phyloP scores from a whole-genome alignment of 2,329 filamentous ascomycete species.

The Claviceps arundinis region DNA sequence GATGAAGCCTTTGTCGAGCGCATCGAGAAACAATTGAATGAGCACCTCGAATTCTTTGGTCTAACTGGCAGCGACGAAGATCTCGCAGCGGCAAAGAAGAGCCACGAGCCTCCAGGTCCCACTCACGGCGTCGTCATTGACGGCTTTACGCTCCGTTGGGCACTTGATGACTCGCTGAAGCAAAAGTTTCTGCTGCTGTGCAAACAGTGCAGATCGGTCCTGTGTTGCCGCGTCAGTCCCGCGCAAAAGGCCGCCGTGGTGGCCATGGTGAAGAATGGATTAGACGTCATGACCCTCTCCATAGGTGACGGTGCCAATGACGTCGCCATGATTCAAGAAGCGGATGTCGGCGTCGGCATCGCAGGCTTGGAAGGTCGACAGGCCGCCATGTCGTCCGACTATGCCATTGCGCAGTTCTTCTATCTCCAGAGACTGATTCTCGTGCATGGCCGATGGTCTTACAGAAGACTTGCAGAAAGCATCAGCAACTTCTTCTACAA shows the following conservation, averaged over 20 bases:
- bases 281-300: slow-evolving; percentile 92
- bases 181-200: slow-evolving; percentile 91
- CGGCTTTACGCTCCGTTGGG: slow-evolving; percentile 81
- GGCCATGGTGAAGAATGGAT: slow-evolving; percentile 81
- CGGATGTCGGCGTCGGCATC: slow-evolving; percentile 92
- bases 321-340: slow-evolving; percentile 95
- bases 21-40: slow-evolving; percentile 60
- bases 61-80: slow-evolving; percentile 80
- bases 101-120: slow-evolving; percentile 72
- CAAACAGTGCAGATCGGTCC: slow-evolving; percentile 91
- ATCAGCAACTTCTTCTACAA: slow-evolving; percentile 99
- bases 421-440: slow-evolving; percentile 75
- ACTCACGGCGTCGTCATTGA: slow-evolving; percentile 93
- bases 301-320: slow-evolving; percentile 93
- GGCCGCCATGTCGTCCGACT: slow-evolving; percentile 92
- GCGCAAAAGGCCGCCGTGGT: slow-evolving; percentile 97
- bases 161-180: slow-evolving; percentile 67
- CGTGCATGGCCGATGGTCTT: slow-evolving; percentile 93
- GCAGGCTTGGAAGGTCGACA: slow-evolving; percentile 85
- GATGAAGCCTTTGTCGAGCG: slow-evolving; percentile 39
- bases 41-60: slow-evolving; percentile 57
- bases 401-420: slow-evolving; percentile 87
- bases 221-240: slow-evolving; percentile 94
- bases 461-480: slow-evolving; percentile 78
- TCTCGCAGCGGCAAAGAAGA: slow-evolving; percentile 61